A percentile compares a stretch with the other conserved stretches of the same genome.
These are phyloP conservation scores for Begonia peltatifolia DNA, from an alignment of 306 rosid species.

Conservation along the genomic window DNA sequence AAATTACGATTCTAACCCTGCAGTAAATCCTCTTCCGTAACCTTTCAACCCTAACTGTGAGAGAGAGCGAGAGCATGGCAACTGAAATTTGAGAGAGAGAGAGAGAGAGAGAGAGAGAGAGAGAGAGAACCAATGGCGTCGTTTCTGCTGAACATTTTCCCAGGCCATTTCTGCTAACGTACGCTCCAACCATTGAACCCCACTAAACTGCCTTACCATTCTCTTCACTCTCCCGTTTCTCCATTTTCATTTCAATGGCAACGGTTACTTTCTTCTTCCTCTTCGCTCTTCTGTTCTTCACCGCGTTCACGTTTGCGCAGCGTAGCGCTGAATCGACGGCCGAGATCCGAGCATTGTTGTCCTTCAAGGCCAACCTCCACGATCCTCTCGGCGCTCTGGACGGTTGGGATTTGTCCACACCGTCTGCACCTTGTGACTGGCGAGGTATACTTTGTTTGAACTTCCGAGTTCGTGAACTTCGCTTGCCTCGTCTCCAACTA, in stretches of 20 bases:
- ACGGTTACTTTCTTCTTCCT: slow-evolving; percentile 40
- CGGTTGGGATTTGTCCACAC: slow-evolving; percentile 47
- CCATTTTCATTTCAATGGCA: slow-evolving; percentile 13
- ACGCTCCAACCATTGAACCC: slow-evolving; percentile 10
- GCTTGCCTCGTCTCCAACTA: slow-evolving; percentile 59
- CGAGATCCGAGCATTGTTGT: slow-evolving; percentile 40
- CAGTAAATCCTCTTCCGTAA: not conserved
- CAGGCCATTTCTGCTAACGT: slow-evolving; percentile 9
- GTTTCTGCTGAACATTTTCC: slow-evolving; percentile 14
- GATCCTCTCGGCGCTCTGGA: slow-evolving; percentile 53
- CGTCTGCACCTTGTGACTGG: slow-evolving; percentile 74
- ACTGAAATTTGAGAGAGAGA: not conserved
- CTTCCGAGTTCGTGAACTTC: slow-evolving; percentile 41
- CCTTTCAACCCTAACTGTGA: not conserved
- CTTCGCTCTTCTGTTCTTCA: slow-evolving; percentile 7
- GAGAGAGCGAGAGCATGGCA: not conserved
- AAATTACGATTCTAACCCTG: not conserved
- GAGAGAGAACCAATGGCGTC: slow-evolving; percentile 10
- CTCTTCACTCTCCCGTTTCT: not conserved
- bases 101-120: slow-evolving; percentile 1
- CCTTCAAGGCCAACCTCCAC: slow-evolving; percentile 34
- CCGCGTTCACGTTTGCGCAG: slow-evolving; percentile 12
- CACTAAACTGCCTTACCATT: not conserved
- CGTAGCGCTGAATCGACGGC: slow-evolving; percentile 1
- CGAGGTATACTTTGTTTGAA: slow-evolving; percentile 41